Base-by-base conservation (phyloP, 2,329 filamentous ascomycete genomes). In the Ophiostoma novo-ulmi region DNA sequence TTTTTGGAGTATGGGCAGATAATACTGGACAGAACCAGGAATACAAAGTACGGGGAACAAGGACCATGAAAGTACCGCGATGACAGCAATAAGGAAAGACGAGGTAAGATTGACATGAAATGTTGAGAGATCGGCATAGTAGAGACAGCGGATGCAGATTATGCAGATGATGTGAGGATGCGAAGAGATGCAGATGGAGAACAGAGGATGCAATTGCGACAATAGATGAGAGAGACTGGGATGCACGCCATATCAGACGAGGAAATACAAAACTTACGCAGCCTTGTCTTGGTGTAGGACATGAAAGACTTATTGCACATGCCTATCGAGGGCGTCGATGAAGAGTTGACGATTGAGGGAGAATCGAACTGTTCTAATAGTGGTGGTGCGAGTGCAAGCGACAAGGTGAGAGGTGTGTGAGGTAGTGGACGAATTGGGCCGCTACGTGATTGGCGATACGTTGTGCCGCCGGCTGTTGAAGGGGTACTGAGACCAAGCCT, bases 211-310 rank as follows among this genome's bases (percentile, higher is more conserved):
- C 52, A n/a, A 22, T 55, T 22, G 48, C 20, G n/a, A n/a, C n/a
- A n/a, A 17, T 22, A 55, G 48, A 63, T 36, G 13, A 44, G 3
- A 48, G 44, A 41, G 39, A 26, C 5, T 35, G n/a, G 6, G 26
- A 48, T 35, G 14, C 22, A 55, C 5, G 48, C 20, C 8, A 58
- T 11, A 58, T 58, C 20, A 39, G 35, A 61, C 38, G 36, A 63
- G n/a, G 48, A 58, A 66, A 68, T n/a, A 70, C 69, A 70, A 70
- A 73, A 63, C 58, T 63, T 63, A 63, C 71, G 71, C 66, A 39
- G 63, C 70, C 70, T 41, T 55, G 63, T 58, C 65, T 69, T 39
- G 26, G 7, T 67, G 68, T 14, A 67, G 67, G 44, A 36, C 38
- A 48, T 17, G 58, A 17, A 14, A 35, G 65, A 41, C 58, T 69